These are phyloP conservation scores for Neurospora sp. DNA, from an alignment of 495 filamentous ascomycete species.

Conservation along the genomic window DNA sequence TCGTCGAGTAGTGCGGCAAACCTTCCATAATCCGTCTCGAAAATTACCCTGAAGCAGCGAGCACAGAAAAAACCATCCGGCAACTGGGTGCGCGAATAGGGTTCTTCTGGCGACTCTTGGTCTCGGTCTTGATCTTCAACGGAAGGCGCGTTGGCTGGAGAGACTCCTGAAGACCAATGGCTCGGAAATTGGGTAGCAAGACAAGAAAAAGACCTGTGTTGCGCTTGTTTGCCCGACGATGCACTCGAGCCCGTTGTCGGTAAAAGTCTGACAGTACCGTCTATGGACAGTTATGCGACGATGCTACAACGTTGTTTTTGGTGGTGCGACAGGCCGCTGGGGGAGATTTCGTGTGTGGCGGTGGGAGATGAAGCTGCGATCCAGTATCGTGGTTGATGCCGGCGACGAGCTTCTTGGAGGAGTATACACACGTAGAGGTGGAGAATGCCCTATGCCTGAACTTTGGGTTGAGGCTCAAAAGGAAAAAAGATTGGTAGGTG, in stretches of 20 bases:
- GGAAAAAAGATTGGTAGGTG: constrained; percentile 23
- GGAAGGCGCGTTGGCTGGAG: constrained; percentile 4
- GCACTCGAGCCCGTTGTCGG: constrained; percentile 1
- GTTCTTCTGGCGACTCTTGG: constrained; percentile 8
- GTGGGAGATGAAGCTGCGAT: constrained; percentile 14
- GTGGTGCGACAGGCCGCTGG: neutral
- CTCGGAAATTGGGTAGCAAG: constrained; percentile 11
- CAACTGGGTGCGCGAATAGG: constrained; percentile 17
- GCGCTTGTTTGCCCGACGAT: constrained; percentile 10
- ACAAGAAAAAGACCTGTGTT: constrained; percentile 3
- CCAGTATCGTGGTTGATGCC: constrained; percentile 4
- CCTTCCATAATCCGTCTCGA: constrained; percentile 31
- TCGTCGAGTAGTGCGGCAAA: constrained; percentile 26
- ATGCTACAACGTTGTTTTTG: neutral
- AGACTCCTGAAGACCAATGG: constrained; percentile 4
- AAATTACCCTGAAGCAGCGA: constrained; percentile 14
- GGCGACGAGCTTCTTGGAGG: constrained; percentile 1
- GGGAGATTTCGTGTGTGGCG: neutral
- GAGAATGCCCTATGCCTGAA: constrained; percentile 24
- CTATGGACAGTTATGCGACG: neutral
- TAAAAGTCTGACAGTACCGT: neutral
- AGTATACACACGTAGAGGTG: constrained; percentile 13
- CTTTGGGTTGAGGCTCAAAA: constrained; percentile 23
- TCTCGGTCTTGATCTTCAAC: neutral
- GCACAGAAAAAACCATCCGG: constrained; percentile 25